phyloP scores from a whole-genome alignment of 176 grass and related monocot genomes.

The Rhynchospora tenuis region DNA sequence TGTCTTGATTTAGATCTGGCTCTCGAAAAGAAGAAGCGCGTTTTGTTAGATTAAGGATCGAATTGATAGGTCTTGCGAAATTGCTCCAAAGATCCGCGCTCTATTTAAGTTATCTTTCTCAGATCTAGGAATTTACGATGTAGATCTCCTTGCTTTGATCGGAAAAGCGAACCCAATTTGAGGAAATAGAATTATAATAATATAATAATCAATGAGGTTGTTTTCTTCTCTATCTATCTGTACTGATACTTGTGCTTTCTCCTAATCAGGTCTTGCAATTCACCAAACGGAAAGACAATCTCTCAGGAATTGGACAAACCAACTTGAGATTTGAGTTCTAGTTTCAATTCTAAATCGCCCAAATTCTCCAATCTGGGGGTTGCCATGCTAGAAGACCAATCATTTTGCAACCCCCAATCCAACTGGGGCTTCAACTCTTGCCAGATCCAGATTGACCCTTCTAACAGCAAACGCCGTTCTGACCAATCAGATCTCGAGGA shows the following conservation, averaged over 20 bases:
- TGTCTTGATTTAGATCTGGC: slow-evolving; percentile 16
- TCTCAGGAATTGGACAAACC: slow-evolving; percentile 7
- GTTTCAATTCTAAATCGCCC: not conserved
- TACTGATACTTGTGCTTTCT: slow-evolving; percentile 7
- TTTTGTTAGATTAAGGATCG: slow-evolving; percentile 9
- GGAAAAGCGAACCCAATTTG: not conserved
- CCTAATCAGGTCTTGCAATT: slow-evolving; percentile 21
- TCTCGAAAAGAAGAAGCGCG: not conserved
- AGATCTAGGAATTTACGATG: slow-evolving; percentile 7
- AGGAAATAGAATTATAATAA: not conserved
- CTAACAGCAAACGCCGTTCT: slow-evolving; percentile 45
- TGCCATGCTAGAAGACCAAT: slow-evolving; percentile 71
- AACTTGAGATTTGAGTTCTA: not conserved
- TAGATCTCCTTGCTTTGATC: slow-evolving; percentile 26
- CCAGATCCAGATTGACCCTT: slow-evolving; percentile 47
- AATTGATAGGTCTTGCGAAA: slow-evolving; percentile 9
- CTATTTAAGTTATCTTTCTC: not conserved
- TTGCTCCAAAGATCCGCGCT: slow-evolving; percentile 3
- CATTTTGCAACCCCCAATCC: slow-evolving; percentile 46
- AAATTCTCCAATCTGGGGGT: slow-evolving; percentile 10
- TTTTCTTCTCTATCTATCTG: slow-evolving; percentile 8
- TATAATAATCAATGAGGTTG: not conserved
- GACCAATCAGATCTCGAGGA: slow-evolving; percentile 33
- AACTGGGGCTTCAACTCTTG: slow-evolving; percentile 46
- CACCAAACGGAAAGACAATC: slow-evolving; percentile 29